Conservation (phyloP, 2,329 filamentous ascomycete species). For the Colletotrichum filicis region DNA sequence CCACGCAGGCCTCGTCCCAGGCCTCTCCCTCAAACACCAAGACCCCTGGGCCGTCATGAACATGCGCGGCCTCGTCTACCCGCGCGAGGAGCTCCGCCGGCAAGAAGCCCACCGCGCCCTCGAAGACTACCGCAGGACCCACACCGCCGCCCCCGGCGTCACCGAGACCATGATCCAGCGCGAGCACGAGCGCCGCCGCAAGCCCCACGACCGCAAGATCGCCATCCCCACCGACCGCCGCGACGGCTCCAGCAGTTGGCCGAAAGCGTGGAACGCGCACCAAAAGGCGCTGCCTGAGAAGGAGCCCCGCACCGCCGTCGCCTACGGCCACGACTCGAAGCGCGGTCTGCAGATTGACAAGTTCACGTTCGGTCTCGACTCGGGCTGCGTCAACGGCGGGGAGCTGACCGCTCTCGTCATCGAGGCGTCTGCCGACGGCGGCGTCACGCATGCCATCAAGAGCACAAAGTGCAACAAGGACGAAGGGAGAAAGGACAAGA, state of each 20-base stretch:
- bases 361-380: conserved; percentile 88
- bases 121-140: conserved; percentile 26
- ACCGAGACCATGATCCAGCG: conserved; percentile 34
- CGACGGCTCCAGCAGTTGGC: conserved; percentile 71
- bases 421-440: conserved; percentile 55
- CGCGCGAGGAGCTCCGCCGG: conserved; percentile 54
- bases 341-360: conserved; percentile 68
- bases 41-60: conserved; percentile 89
- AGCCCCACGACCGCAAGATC: conserved; percentile 43
- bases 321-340: conserved; percentile 90
- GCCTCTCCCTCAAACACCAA: conserved; percentile 74
- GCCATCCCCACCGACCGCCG: conserved; percentile 53
- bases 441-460: conserved; percentile 48
- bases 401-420: conserved; percentile 83
- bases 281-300: conserved; percentile 50
- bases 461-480: conserved; percentile 53
- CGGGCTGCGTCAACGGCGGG: conserved; percentile 81
- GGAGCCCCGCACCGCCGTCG: conserved; percentile 68
- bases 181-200: conserved; percentile 32
- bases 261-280: conserved; percentile 67
- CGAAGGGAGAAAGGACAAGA: conserved; percentile 24
- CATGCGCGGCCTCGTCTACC: conserved; percentile 81
- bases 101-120: conserved; percentile 41
- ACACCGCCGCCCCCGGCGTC: conserved; percentile 32
- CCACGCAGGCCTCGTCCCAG: conserved; percentile 87